Conservation (phyloP, 1,139 yeast species). For the Sugiyamaella japonica region DNA sequence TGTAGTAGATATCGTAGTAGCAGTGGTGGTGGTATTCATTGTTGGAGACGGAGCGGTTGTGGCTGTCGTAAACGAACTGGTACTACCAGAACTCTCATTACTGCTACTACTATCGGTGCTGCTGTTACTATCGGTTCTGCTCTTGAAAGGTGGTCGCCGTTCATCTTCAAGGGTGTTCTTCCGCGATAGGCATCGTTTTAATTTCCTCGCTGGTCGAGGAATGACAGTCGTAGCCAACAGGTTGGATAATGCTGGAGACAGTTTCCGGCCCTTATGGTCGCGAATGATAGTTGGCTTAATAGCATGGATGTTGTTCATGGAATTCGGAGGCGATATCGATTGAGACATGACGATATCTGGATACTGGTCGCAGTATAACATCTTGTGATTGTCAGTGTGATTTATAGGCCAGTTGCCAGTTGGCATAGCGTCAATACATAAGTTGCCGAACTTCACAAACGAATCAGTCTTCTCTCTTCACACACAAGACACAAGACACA, state of each 20-base stretch:
- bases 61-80: not conserved
- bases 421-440: not conserved
- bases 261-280: conserved; percentile 30
- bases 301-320: not conserved
- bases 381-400: not conserved
- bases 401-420: not conserved
- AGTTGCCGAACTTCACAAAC: no score
- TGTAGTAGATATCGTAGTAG: not conserved
- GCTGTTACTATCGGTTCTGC: conserved; percentile 12
- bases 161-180: not conserved
- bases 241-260: conserved; percentile 31
- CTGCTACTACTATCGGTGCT: conserved; percentile 12
- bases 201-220: conserved; percentile 22
- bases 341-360: conserved; percentile 4
- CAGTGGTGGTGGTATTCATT: not conserved
- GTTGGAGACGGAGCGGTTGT: not conserved
- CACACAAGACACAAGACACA: no score
- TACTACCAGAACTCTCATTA: conserved; percentile 12
- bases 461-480: no score
- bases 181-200: not conserved
- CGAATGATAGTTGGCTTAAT: conserved; percentile 17
- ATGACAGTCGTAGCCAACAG: conserved; percentile 31
- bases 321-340: conserved; percentile 9
- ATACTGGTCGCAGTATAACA: conserved; percentile 5
- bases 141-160: conserved; percentile 1